phyloP scores from a whole-genome alignment of 805 yeast genomes.

The Brettanomyces bruxellensis region DNA sequence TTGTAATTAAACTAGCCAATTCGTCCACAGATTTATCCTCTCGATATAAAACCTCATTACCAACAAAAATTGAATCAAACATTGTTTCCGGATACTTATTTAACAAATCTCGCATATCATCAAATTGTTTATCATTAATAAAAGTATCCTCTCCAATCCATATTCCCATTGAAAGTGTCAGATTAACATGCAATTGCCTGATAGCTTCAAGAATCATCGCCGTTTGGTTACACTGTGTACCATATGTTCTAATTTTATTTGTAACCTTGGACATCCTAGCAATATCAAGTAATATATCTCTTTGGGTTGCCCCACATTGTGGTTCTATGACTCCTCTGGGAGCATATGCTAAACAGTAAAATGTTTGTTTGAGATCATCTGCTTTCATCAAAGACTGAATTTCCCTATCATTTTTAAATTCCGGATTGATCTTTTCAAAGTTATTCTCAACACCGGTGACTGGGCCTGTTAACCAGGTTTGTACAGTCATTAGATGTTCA shows the following conservation, averaged over 20 bases:
- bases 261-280: conserved; percentile 52
- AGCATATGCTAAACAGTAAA: conserved; percentile 54
- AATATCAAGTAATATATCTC: conserved; percentile 47
- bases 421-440: conserved; percentile 24
- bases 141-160: conserved; percentile 45
- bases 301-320: conserved; percentile 37
- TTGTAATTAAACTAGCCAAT: conserved; percentile 33
- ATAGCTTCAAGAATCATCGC: conserved; percentile 46
- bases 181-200: conserved; percentile 36
- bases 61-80: conserved; percentile 47
- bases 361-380: conserved; percentile 25
- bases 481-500: too few species aligned
- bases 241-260: conserved; percentile 45
- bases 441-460: conserved; percentile 1
- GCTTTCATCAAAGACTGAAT: conserved; percentile 29
- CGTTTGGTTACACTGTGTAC: conserved; percentile 54
- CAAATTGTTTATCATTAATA: conserved; percentile 37
- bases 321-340: conserved; percentile 46
- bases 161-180: conserved; percentile 53
- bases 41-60: conserved; percentile 55
- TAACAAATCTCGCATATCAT: conserved; percentile 33
- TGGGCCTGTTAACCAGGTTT: not conserved
- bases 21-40: conserved; percentile 33
- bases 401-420: conserved; percentile 27
- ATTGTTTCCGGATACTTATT: conserved; percentile 32